Base-by-base conservation (phyloP, 2,329 filamentous ascomycete genomes). In the Monosporascus sp. region DNA sequence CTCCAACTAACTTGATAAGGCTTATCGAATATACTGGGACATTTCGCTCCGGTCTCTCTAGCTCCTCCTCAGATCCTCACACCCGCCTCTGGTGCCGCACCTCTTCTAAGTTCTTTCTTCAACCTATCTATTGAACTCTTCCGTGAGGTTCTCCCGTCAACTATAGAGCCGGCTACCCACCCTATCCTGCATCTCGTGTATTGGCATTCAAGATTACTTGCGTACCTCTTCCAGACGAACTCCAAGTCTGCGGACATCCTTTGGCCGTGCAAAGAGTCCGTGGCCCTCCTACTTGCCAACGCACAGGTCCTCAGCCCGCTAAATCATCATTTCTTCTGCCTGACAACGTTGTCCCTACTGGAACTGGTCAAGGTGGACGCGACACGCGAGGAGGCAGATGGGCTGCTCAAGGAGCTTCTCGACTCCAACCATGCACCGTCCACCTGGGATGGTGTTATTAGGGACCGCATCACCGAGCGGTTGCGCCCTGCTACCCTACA, bases 191-290 rank as follows among this genome's bases (percentile, higher is more conserved):
- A 87, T 59, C 74, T 90, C 24, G 80, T 80, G 18, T 89, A 88
- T 68, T 88, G 86, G 80, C 85, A 89, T 65, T 78, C 82, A 58
- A 82, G 84, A 55, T 74, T 89, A 8, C 73, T 90, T 18, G 76
- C 82, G 9, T 82, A 84, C 49, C 75, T 88, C 2, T 73, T 85
- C 51, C 80, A 79, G 38, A 77, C 81, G 1, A 75, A 75, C 11
- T 74, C 79, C 1, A 78, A 80, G 41, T 74, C 81, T 0, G 70
- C 74, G 2, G 80, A 86, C 54, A 74, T 85, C 17, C 70, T 88
- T 20, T 83, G 80, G 67, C 79, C 83, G 6, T 81, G 82, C 25
- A 76, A 77, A 54, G 79, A 84, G 60, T 75, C 84, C 5, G 75
- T 80, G 39, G 73, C 72, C n/a, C 74, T 88, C 48, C 71, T 89